Conservation (phyloP, 331 rosid species). For the Saraca asoca region DNA sequence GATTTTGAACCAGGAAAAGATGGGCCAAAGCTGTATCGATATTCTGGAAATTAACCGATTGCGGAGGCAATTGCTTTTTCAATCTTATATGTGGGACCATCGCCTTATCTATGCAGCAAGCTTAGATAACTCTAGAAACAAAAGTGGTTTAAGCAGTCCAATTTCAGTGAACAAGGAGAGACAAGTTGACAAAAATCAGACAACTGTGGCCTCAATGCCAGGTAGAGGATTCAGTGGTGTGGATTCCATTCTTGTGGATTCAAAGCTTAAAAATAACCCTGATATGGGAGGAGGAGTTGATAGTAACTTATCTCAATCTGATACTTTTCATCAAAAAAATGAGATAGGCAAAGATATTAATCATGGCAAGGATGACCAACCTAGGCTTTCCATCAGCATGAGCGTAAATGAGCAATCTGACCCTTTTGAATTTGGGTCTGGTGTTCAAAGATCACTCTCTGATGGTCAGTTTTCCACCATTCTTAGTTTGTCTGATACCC, state of each 20-base stretch:
- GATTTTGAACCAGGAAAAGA: slow-evolving; percentile 58
- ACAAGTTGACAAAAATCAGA: slow-evolving; percentile 46
- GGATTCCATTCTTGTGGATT: slow-evolving; percentile 45
- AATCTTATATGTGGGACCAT: slow-evolving; percentile 85
- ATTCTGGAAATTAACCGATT: slow-evolving; percentile 81
- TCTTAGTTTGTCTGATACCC: slow-evolving; percentile 72
- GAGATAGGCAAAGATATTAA: slow-evolving; percentile 29
- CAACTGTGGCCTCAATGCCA: slow-evolving; percentile 36
- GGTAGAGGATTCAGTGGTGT: slow-evolving; percentile 47
- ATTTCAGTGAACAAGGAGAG: slow-evolving; percentile 52
- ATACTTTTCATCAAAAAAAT: slow-evolving; percentile 40
- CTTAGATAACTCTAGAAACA: slow-evolving; percentile 42
- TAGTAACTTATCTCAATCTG: slow-evolving; percentile 39
- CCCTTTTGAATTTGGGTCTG: slow-evolving; percentile 40
- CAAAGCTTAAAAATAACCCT: slow-evolving; percentile 38
- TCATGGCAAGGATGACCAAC: slow-evolving; percentile 42
- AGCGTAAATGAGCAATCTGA: slow-evolving; percentile 38
- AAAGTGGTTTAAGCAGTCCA: slow-evolving; percentile 42
- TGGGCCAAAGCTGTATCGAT: slow-evolving; percentile 68
- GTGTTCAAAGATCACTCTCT: slow-evolving; percentile 55
- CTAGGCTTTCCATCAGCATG: slow-evolving; percentile 38
- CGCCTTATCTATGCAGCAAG: slow-evolving; percentile 61
- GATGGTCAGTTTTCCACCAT: slow-evolving; percentile 62
- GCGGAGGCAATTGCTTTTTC: slow-evolving; percentile 83
- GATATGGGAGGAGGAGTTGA: slow-evolving; percentile 39